Percentiles rank a stretch among this genome's conserved stretches.
Evolutionary conservation across 306 rosid species (phyloP).

Genomic region (Hippophae tibetana): DNA sequence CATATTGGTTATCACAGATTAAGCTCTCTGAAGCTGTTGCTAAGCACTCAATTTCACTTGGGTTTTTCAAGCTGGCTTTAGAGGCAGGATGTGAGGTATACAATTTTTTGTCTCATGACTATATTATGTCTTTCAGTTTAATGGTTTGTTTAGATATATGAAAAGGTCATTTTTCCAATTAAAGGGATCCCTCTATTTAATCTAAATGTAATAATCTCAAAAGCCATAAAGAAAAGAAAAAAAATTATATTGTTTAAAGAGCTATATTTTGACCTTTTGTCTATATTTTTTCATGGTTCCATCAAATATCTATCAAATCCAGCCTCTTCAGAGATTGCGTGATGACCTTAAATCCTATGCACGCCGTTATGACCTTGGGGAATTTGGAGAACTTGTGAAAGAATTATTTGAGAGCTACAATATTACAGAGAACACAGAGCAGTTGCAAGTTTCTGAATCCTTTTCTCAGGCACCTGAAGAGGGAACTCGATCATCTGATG

Average conservation of each 20-base stretch:
- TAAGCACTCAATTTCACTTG: slow-evolving; percentile 74
- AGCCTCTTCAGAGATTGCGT: slow-evolving; percentile 62
- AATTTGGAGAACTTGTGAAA: slow-evolving; percentile 41
- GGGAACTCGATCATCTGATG: slow-evolving; percentile 62
- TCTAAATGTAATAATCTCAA: too few relatives aligned
- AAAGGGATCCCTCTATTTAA: too few relatives aligned
- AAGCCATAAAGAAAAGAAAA: too few relatives aligned
- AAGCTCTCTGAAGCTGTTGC: slow-evolving; percentile 71
- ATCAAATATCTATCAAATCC: background rate
- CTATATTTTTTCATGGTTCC: too few relatives aligned
- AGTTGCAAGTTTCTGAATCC: slow-evolving; percentile 53
- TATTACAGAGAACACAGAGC: slow-evolving; percentile 33
- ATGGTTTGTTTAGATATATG: too few relatives aligned
- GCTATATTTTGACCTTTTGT: background rate
- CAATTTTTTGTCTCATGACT: background rate
- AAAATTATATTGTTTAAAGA: too few relatives aligned
- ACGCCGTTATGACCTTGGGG: slow-evolving; percentile 41
- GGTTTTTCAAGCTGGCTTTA: slow-evolving; percentile 74
- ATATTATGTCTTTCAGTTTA: too few relatives aligned
- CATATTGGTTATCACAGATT: slow-evolving; percentile 81
- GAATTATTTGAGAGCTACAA: slow-evolving; percentile 46
- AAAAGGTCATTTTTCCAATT: too few relatives aligned
- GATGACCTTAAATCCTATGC: slow-evolving; percentile 57
- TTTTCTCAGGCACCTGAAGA: slow-evolving; percentile 54
- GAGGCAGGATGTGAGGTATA: slow-evolving; percentile 83